Evolutionary conservation across 345 rosid species (phyloP).

Genomic region (Mangifera indica): DNA sequence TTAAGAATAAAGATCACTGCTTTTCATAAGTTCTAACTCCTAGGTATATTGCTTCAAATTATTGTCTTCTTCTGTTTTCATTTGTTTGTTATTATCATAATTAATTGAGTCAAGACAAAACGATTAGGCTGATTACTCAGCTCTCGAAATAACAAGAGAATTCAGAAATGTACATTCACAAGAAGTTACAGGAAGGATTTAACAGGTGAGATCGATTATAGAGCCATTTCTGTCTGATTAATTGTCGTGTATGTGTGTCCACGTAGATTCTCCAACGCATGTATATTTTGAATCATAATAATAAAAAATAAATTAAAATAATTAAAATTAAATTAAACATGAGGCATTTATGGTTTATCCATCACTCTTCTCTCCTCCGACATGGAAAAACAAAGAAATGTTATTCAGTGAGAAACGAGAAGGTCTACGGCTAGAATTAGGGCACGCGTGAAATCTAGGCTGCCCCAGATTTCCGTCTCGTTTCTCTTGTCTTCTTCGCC

Average conservation of each 20-base stretch:
- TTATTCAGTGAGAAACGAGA: conserved; percentile 30
- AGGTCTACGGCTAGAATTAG: conserved; percentile 19
- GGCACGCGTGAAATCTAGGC: conserved; percentile 52
- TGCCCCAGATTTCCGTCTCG: conserved; percentile 22
- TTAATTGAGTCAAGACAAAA: background rate
- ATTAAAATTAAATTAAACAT: too few species aligned
- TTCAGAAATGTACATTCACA: background rate
- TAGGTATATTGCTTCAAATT: conserved; percentile 29
- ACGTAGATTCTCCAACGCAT: conserved; percentile 12
- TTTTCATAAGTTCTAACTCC: conserved; percentile 68
- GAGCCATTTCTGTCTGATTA: conserved; percentile 27
- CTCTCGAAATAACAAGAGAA: background rate
- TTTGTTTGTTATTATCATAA: conserved; percentile 1
- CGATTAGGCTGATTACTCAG: background rate
- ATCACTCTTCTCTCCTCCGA: background rate
- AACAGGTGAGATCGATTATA: conserved; percentile 23
- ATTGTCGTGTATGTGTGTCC: conserved; percentile 21
- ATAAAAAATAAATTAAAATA: background rate
- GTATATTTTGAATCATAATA: background rate
- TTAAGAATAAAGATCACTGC: conserved; percentile 32
- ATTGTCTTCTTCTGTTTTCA: conserved; percentile 15
- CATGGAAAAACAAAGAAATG: conserved; percentile 14
- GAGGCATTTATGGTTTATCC: too few species aligned
- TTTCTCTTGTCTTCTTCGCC: conserved; percentile 32
- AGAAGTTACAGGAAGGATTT: conserved; percentile 8